Base-by-base conservation (phyloP, 1,139 yeast genomes). In the Kluyveromyces sp. region DNA sequence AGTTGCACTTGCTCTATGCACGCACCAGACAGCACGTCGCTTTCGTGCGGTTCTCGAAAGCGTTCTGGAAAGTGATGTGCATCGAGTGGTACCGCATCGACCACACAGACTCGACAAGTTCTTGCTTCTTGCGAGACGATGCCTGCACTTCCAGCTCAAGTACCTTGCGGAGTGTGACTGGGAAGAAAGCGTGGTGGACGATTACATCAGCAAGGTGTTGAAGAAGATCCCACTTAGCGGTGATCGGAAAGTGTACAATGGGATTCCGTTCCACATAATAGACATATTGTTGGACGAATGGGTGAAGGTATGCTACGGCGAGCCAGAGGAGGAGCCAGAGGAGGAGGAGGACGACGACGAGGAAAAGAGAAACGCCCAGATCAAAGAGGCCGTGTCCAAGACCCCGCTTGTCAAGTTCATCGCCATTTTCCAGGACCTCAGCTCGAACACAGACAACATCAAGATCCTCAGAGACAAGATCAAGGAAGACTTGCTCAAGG, bases 271-370 rank as follows among this genome's bases (percentile, higher is more conserved):
- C 65, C 98, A 92, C 67, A 67, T 92, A 46, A 75, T 86, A 54
- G 98, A 92, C 67, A 79, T 92, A 21, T 82, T 78, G 61, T 65
- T 86, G 40, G 97, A 90, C 58, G 98, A 92, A 66, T 70, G 92
- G 53, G 95, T 83, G 58, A 74, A 75, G 51, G 77, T 83, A 7
- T 63, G 83, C 48, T 77, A 78, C 50, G 77, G 70, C 39, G 74
- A 69, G 4, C 58, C 71, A 41, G 61, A 63, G 10, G 69, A 64
- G 21, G 72, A 69, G 36, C 70, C 70, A 31, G 77, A 72, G 25
- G 74, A 72, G 29, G 69, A 67, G 31, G 70, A 65, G 15, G 64
- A 58, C 2, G 69, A 66, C 33, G 68, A 65, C 21, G 63, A 58
- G 32, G 66, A 61, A 41, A 53, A 36, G 29, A 55, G 37, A 48